Conservation (phyloP, 495 filamentous ascomycete genomes). For the Penicillium lividum region DNA sequence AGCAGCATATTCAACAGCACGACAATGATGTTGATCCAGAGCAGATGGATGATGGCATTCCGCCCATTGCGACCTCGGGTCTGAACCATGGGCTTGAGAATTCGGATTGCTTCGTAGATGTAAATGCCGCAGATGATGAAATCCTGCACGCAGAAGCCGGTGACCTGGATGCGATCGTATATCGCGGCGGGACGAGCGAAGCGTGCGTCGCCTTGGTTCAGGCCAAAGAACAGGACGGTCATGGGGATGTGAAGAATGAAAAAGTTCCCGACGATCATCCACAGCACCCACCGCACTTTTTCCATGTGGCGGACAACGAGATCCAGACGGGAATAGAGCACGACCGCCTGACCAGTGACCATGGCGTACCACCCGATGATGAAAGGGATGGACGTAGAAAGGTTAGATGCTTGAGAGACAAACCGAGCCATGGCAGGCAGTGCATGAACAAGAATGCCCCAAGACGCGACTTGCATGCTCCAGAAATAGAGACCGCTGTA, state of each 20-base stretch:
- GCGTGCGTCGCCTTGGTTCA: neutral
- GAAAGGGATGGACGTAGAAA: constrained; percentile 10
- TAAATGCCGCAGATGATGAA: constrained; percentile 7
- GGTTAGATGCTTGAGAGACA: constrained; percentile 6
- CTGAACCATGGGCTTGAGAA: neutral
- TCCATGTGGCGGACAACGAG: neutral
- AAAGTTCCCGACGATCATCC: constrained; percentile 51
- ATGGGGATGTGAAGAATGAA: constrained; percentile 7
- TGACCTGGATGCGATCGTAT: constrained; percentile 7
- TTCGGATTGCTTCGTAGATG: neutral
- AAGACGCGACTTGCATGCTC: constrained; percentile 10
- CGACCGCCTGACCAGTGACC: constrained; percentile 11
- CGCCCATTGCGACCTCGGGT: neutral
- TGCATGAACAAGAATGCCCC: constrained; percentile 9
- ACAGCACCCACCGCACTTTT: constrained; percentile 13
- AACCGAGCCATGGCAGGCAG: constrained; percentile 10
- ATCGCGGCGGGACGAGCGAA: constrained; percentile 4
- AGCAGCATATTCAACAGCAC: constrained; percentile 1
- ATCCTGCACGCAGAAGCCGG: constrained; percentile 6
- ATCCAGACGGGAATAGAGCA: constrained; percentile 3
- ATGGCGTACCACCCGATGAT: constrained; percentile 11
- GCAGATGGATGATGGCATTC: constrained; percentile 2
- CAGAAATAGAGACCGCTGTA: constrained; percentile 7
- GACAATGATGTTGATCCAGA: neutral
- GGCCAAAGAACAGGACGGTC: constrained; percentile 3